Evolutionary conservation across 2,329 filamentous ascomycete genomes (phyloP), one percentile per base, ranked within the genome.

Genomic region (Fusarium multiceps): DNA sequence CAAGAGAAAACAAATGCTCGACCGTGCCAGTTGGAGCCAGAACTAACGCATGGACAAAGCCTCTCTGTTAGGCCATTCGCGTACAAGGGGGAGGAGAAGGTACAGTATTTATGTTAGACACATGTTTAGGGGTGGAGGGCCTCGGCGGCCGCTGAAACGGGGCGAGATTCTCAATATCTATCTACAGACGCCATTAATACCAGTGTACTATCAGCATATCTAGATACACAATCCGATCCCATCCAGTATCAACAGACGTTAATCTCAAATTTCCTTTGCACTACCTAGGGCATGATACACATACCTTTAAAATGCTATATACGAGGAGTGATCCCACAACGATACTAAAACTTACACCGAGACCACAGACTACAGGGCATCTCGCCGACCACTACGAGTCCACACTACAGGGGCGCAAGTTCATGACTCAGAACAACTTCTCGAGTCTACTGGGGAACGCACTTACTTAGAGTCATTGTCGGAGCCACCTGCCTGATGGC

Each of bases 61-160:
- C 41, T 28, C n/a, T 49, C 34, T 48, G n/a, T 12, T 37, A 42
- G 43, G 41, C 30, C 14, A 20, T 18, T 41, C n/a, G 32, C 40
- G 46, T 25, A 42, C 45, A 30, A 25, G 25, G 30, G 37, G 25
- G 18, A 41, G 28, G 51, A 46, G 16, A 37, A n/a, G 34, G 34
- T 46, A 37, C 46, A 63, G 32, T 50, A 64, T 50, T 50, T 67
- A 56, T 64, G 54, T 65, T 71, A 70, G 67, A 71, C 66, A 59
- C 47, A 64, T 46, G 43, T 68, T 68, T 45, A 59, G 43, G 54
- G 68, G 60, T 48, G 51, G 54, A 51, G 34, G 63, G 67, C 63
- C 68, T 71, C 58, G 16, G 41, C 48, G 67, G 67, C 63, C 50
- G 32, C 41, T 54, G 51, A 51, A 58, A 51, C 25, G 48, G 27